Evolutionary conservation across 306 rosid genomes (phyloP), one percentile per base, ranked within the genome.

Genomic region (Rosa rugosa): DNA sequence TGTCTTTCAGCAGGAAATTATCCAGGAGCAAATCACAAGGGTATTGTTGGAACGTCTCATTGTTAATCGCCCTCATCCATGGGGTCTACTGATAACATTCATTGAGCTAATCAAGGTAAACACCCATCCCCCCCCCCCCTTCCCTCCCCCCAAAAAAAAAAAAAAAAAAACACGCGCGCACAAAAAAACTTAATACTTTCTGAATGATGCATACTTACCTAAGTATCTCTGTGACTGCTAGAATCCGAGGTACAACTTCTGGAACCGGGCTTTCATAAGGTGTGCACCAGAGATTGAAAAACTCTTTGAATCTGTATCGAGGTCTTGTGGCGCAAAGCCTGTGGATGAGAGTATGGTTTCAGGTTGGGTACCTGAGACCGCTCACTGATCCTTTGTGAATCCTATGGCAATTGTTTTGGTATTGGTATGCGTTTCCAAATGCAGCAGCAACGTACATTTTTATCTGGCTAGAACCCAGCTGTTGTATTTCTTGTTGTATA

Each of bases 31-130:
- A 86, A 96, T 96, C 69, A 96, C 99, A 3, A 90, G 99, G 83
- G 99, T 96, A 38, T 79, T 96, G 92, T 81, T 96, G 78, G 99
- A 96, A 76, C 96, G 99, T 25, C 85, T 96, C 16, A 96, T 96
- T 77, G 98, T 93, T 27, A 96, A 96, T 80, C 88, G 99, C 46
- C 99, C 99, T 20, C 99, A 96, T 85, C 99, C 99, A 22, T 96
- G 99, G 99, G 99, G 99, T 64, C 94, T 96, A 47, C 90, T 96
- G 46, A 93, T 96, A 46, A 93, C 98, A n/a, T 96, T 96, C 79
- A 96, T 96, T 42, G 99, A 96, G 88, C 89, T 96, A 44, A 91
- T 93, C 84, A 93, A 93, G 97, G 98, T 93, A 50, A 83, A 17
- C 49, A 23, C 50, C 22, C 8, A 7, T 9, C 72, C 67, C 8